These are phyloP conservation scores for Ceriops decandra DNA, from an alignment of 345 rosid genomes.

Conservation along the genomic window DNA sequence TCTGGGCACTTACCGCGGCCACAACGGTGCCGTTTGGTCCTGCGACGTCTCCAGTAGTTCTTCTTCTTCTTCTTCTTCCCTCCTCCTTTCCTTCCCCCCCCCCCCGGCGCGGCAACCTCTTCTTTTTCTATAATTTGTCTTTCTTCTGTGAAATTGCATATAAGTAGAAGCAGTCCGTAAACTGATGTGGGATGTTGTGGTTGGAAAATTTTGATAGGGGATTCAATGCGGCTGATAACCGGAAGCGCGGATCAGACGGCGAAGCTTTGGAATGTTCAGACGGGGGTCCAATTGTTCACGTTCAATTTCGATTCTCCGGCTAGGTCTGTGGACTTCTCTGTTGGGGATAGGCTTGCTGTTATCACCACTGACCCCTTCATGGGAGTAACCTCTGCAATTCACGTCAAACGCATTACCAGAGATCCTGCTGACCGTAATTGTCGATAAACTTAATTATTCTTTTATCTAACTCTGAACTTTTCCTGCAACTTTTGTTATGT, in stretches of 20 bases:
- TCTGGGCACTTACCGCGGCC: constrained; percentile 92
- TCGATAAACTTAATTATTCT: not conserved
- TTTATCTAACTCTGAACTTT: too few relatives aligned
- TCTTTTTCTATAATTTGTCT: not conserved
- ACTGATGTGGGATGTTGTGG: too few relatives aligned
- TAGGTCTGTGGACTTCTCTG: constrained; percentile 75
- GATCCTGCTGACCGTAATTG: constrained; percentile 69
- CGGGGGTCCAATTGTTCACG: constrained; percentile 56
- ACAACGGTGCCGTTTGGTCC: constrained; percentile 97
- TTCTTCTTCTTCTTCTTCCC: not conserved
- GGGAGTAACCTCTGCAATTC: constrained; percentile 82
- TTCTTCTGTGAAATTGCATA: not conserved
- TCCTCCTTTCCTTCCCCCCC: not conserved
- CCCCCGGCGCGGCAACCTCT: not conserved
- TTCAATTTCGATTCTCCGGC: constrained; percentile 84
- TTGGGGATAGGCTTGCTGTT: constrained; percentile 85
- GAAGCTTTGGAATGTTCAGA: constrained; percentile 82
- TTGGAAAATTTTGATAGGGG: constrained; percentile 36
- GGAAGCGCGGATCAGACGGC: constrained; percentile 94
- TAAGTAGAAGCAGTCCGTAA: too few relatives aligned
- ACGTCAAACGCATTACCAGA: constrained; percentile 65
- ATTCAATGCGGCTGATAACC: constrained; percentile 66
- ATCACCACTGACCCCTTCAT: constrained; percentile 93
- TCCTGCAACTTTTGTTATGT: too few relatives aligned
- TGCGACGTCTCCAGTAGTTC: constrained; percentile 79